These are phyloP conservation scores for Penicillium alfredii DNA, from an alignment of 495 filamentous ascomycete species.

Conservation along the genomic window DNA sequence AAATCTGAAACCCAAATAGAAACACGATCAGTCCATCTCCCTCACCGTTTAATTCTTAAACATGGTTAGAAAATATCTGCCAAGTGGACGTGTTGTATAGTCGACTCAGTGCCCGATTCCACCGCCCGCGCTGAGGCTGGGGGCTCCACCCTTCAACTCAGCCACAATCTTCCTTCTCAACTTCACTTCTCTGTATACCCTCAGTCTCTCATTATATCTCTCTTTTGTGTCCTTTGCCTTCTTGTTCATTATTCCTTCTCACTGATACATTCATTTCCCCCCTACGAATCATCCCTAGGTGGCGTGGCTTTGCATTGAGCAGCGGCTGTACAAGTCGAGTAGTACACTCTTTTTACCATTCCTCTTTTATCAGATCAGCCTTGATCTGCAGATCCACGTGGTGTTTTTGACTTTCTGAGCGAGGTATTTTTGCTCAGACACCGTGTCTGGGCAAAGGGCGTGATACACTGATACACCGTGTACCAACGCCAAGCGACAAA, in stretches of 20 bases:
- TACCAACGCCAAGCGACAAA: conserved; percentile 3
- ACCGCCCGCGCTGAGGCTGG: conserved; percentile 19
- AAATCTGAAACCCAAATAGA: too few species aligned
- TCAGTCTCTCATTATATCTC: conserved; percentile 14
- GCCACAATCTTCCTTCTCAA: conserved; percentile 14
- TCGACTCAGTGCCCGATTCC: too few species aligned
- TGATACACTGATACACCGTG: neutral
- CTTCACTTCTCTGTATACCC: conserved; percentile 6
- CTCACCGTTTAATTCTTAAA: too few species aligned
- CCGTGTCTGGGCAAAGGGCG: too few species aligned
- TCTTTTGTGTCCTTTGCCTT: conserved; percentile 8
- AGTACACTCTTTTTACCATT: conserved; percentile 6
- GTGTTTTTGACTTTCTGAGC: too few species aligned
- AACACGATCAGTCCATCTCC: too few species aligned
- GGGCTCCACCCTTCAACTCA: conserved; percentile 19
- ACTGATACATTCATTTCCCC: conserved; percentile 6
- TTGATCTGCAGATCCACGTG: conserved; percentile 1
- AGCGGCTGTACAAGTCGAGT: too few species aligned
- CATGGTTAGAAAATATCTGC: too few species aligned
- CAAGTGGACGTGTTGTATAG: too few species aligned
- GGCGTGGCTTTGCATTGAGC: conserved; percentile 18
- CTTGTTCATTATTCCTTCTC: conserved; percentile 1
- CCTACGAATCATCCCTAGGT: conserved; percentile 10
- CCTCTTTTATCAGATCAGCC: conserved; percentile 4
- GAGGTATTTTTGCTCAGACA: too few species aligned